Evolutionary conservation across 2,329 filamentous ascomycete genomes (phyloP), one percentile per base, ranked within the genome.

Genomic region (Xylaria polymorpha): DNA sequence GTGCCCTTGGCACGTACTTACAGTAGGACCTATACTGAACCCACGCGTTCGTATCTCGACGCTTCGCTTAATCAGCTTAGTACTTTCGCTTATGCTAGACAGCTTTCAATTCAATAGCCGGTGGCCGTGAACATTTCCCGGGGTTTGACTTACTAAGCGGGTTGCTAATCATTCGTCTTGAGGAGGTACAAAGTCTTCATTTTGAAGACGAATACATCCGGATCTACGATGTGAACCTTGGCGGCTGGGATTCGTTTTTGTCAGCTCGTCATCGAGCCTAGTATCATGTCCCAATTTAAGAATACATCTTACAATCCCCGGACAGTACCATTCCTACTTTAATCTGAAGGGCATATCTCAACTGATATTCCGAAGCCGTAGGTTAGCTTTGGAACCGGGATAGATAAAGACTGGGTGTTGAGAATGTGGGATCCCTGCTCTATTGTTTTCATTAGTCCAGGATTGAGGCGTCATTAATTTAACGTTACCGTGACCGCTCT

Each of bases 351-450:
- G 68, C 83, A 82, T 35, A 85, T 77, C 20, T 77, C 78, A 15
- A 86, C 84, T 48, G 83, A 82, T 75, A 87, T 82, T 64, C 84
- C 83, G 71, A 86, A 85, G 73, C 86, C 84, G 55, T 85, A 84
- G 60, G 80, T 81, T 59, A 85, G 80, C 44, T 79, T 80, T 5
- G 84, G 84, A 73, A 81, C 80, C 15, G 85, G 84, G 60, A 86
- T 81, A 4, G 79, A 79, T 41, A n/a, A 85, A 71, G 48, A 78
- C 75, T 20, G 84, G 81, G 70, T 81, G 80, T 8, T 44, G 22
- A 22, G 43, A 35, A 35, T 20, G 44, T 18, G 29, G 32, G 35
- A 44, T 37, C 61, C 50, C 37, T 59, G 64, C 44, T 39, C 37
- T 46, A 41, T 37, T 44, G 20, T 44, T 29, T 12, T 37, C 46